Conservation (phyloP, 2,329 filamentous ascomycete genomes). For the Aspergillus sp. region DNA sequence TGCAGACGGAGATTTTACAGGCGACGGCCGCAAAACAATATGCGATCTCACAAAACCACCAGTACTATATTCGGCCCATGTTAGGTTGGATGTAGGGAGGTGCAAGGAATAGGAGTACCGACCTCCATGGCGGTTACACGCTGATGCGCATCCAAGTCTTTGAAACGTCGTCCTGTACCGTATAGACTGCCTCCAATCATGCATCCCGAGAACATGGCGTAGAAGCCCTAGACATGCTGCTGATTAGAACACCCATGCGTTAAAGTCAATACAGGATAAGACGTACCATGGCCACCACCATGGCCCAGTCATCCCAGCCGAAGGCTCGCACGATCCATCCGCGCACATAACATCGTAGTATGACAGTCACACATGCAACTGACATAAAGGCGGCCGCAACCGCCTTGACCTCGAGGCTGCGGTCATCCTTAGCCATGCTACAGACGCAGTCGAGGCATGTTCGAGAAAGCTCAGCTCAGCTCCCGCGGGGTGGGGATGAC, state of each 20-base stretch:
- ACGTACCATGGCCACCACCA: slow-evolving; percentile 34
- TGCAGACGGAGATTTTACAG: slow-evolving; percentile 54
- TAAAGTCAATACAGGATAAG: not conserved
- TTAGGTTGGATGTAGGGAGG: not conserved
- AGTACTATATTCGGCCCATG: slow-evolving; percentile 29
- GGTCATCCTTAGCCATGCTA: slow-evolving; percentile 24
- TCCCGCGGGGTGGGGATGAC: not conserved
- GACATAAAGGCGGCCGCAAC: slow-evolving; percentile 33
- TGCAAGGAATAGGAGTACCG: not conserved
- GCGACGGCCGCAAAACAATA: slow-evolving; percentile 52
- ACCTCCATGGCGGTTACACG: slow-evolving; percentile 32
- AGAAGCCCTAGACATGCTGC: slow-evolving; percentile 21
- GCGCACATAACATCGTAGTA: slow-evolving; percentile 37
- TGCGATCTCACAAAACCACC: slow-evolving; percentile 57
- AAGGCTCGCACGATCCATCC: slow-evolving; percentile 34
- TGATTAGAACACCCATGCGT: slow-evolving; percentile 3
- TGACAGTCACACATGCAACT: slow-evolving; percentile 29
- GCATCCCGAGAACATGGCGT: slow-evolving; percentile 33
- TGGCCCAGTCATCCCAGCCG: slow-evolving; percentile 36
- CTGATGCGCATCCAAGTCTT: slow-evolving; percentile 18
- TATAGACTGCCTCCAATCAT: slow-evolving; percentile 35
- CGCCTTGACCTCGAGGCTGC: slow-evolving; percentile 26
- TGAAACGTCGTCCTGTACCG: slow-evolving; percentile 31
- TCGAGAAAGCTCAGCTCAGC: not conserved
- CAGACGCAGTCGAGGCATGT: slow-evolving; percentile 2